These are phyloP conservation scores for Aspergillus sparsus DNA, from an alignment of 495 filamentous ascomycete genomes.

Conservation along the genomic window DNA sequence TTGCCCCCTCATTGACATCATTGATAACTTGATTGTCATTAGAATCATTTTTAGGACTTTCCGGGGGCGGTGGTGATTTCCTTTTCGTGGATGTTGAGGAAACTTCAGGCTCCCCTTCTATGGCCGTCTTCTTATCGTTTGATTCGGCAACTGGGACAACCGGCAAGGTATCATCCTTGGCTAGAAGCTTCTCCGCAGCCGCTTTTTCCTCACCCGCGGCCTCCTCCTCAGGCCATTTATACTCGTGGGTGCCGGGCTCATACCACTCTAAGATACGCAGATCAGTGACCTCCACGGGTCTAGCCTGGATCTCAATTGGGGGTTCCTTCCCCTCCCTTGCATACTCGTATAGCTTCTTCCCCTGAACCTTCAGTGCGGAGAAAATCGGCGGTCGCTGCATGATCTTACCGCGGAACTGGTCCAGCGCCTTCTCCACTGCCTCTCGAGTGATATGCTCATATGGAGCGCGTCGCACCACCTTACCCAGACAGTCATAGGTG, in stretches of 20 bases:
- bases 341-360: constrained; percentile 94
- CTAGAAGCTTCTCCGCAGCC: constrained; percentile 68
- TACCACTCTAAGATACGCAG: constrained; percentile 86
- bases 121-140: not conserved
- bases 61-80: constrained; percentile 36
- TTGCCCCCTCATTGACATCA: constrained; percentile 19
- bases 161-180: constrained; percentile 37
- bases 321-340: constrained; percentile 83
- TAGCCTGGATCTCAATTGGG: constrained; percentile 76
- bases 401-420: constrained; percentile 77
- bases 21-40: not conserved
- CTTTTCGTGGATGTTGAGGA: constrained; percentile 28
- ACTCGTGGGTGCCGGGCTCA: constrained; percentile 75
- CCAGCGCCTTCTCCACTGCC: constrained; percentile 73
- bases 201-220: constrained; percentile 69
- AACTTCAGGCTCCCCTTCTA: constrained; percentile 19
- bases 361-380: constrained; percentile 87
- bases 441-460: constrained; percentile 79
- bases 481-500: constrained; percentile 83
- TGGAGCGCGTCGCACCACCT: constrained; percentile 68
- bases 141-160: constrained; percentile 17
- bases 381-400: constrained; percentile 91
- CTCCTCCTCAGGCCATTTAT: constrained; percentile 71
- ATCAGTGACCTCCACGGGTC: constrained; percentile 72
- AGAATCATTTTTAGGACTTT: constrained; percentile 23